Base-by-base conservation (phyloP, 306 rosid species). In the Senna tora region DNA sequence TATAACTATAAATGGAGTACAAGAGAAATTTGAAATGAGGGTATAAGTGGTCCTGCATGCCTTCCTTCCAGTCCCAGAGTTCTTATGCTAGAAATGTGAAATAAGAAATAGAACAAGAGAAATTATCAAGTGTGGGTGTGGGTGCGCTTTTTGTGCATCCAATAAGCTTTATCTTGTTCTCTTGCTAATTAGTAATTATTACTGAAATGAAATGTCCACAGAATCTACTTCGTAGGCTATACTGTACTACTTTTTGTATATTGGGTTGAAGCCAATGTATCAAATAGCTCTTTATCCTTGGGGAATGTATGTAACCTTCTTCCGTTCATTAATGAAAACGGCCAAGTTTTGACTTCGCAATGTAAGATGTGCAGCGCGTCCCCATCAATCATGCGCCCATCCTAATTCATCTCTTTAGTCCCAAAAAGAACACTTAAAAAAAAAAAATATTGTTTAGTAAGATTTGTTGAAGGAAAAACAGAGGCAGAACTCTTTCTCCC, bases 141-240 rank as follows among this genome's bases (percentile, higher is more conserved):
- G 41, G 36, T 81, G 75, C 69, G 34, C 63, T 25, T 54, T n/a
- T 55, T 70, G 54, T 47, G 77, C 78, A 72, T 68, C 49, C 71
- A 67, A 34, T 55, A 42, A 54, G 52, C 42, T 45, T 49, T 28
- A 39, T 34, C 36, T 38, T 17, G 5, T 25, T 62, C 61, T 65
- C 20, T 30, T 19, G 21, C 42, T 54, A 5, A 12, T 22, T 22
- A 21, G 30, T 54, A 5, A 12, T 22, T 22, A 21, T 49, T 78
- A 67, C 79, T 42, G 43, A 60, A 12, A 57, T 30, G 79, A 60
- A 0, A 25, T 63, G 71, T 42, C 45, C 57, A 49, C 55, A 41
- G n/a, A 51, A 69, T 25, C 50, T 60, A 80, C 67, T 52, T 38
- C 19, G 15, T 46, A n/a, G 28, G 1, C 21, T 19, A 16, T 21